phyloP scores from a whole-genome alignment of 2,329 filamentous ascomycete genomes.

The Alternaria ventricosa region DNA sequence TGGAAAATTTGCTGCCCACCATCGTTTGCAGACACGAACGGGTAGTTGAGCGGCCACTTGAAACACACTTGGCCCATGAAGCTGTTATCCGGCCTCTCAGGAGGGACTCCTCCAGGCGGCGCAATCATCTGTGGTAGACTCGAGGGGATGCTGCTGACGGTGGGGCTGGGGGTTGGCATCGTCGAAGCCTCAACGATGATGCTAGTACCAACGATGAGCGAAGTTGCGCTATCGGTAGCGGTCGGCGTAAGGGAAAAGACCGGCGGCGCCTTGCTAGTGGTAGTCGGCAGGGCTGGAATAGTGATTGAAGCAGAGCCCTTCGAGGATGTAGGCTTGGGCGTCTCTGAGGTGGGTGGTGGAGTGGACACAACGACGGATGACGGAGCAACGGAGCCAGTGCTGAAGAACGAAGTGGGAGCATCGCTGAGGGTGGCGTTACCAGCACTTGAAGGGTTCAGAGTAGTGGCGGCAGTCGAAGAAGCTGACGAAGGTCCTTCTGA shows the following conservation, averaged over 20 bases:
- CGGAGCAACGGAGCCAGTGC: neutral
- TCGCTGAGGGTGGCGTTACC: constrained; percentile 18
- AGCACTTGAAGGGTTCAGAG: constrained; percentile 10
- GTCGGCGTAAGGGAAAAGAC: constrained; percentile 54
- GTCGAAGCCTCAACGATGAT: constrained; percentile 64
- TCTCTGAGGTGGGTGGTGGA: constrained; percentile 3
- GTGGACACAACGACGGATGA: neutral
- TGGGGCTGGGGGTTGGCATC: constrained; percentile 53
- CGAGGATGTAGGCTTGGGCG: neutral
- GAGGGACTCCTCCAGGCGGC: constrained; percentile 66
- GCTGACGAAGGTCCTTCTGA: constrained; percentile 22
- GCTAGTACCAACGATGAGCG: constrained; percentile 64
- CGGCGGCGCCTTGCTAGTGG: constrained; percentile 33
- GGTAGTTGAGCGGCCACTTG: constrained; percentile 79
- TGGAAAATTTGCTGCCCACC: constrained; percentile 86
- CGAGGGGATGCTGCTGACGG: constrained; percentile 64
- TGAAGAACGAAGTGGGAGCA: constrained; percentile 8
- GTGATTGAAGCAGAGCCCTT: constrained; percentile 16
- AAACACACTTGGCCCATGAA: constrained; percentile 86
- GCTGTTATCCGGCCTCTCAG: constrained; percentile 65
- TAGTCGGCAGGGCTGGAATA: constrained; percentile 22
- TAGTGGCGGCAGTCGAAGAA: constrained; percentile 10
- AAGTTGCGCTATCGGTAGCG: constrained; percentile 54
- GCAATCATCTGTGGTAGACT: constrained; percentile 77
- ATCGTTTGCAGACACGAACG: constrained; percentile 74